These are phyloP conservation scores for Gossypium arboreum DNA, from an alignment of 345 rosid species.

Conservation along the genomic window DNA sequence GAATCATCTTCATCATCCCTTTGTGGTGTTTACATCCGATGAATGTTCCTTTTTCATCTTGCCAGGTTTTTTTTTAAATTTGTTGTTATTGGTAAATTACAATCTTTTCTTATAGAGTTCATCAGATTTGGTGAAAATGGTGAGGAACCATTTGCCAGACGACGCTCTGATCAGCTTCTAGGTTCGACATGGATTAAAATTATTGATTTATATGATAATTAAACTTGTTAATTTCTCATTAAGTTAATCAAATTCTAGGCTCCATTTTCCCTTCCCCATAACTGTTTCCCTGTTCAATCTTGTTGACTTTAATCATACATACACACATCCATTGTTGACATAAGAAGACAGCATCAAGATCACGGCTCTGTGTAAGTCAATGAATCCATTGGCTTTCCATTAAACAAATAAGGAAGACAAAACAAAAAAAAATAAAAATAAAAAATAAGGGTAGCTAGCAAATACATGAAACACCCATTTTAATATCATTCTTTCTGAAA, in stretches of 20 bases:
- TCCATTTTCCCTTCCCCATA: not conserved
- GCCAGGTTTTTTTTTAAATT: not conserved
- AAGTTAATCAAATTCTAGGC: not conserved
- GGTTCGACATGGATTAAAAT: not conserved
- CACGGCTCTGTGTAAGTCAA: not conserved
- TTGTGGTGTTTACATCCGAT: not conserved
- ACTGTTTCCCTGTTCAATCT: not conserved
- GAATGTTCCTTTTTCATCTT: not conserved
- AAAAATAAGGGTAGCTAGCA: slow-evolving; percentile 6
- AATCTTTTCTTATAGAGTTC: not conserved
- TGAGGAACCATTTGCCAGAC: not conserved
- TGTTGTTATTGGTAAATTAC: not conserved
- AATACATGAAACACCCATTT: slow-evolving; percentile 33
- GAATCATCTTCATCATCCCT: not conserved
- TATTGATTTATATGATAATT: not conserved
- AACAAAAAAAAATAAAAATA: not conserved
- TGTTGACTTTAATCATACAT: not conserved
- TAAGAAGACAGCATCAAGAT: not conserved
- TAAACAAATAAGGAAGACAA: slow-evolving; percentile 1
- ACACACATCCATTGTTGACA: not conserved
- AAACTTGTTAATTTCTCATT: not conserved
- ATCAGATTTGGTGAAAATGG: not conserved
- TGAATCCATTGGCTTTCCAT: slow-evolving; percentile 15
- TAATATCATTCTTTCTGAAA: slow-evolving; percentile 20
- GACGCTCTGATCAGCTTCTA: not conserved